These are phyloP conservation scores for Candida awuae DNA, from an alignment of 805 yeast genomes.

Conservation along the genomic window DNA sequence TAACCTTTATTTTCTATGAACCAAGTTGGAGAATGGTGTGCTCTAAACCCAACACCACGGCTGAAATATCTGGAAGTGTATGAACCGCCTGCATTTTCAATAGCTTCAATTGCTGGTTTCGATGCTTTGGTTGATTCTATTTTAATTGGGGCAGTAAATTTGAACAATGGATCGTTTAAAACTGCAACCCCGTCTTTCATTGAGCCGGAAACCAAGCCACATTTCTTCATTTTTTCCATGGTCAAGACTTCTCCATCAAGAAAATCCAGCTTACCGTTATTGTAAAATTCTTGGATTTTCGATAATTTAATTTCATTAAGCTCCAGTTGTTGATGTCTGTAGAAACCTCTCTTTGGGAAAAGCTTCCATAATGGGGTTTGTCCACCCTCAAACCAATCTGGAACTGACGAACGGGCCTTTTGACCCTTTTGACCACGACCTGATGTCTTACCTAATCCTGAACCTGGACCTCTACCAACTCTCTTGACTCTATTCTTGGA, in stretches of 20 bases:
- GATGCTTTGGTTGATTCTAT: constrained; percentile 84
- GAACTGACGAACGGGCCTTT: constrained; percentile 87
- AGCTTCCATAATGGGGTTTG: constrained; percentile 85
- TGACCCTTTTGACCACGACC: constrained; percentile 99
- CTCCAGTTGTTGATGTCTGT: constrained; percentile 48
- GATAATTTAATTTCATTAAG: constrained; percentile 56
- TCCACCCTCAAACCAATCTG: constrained; percentile 97
- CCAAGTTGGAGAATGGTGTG: constrained; percentile 68
- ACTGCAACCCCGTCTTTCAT: constrained; percentile 76
- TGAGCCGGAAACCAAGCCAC: constrained; percentile 65
- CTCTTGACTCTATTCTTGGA: constrained; percentile 58
- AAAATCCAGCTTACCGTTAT: constrained; percentile 49
- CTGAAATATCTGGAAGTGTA: constrained; percentile 68
- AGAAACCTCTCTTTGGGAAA: constrained; percentile 85
- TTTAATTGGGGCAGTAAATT: constrained; percentile 50
- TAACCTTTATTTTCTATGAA: constrained; percentile 65
- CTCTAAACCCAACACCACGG: constrained; percentile 54
- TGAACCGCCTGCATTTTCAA: constrained; percentile 66
- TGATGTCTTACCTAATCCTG: constrained; percentile 88
- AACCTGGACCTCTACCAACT: constrained; percentile 94
- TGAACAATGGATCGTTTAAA: constrained; percentile 53
- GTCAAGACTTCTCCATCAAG: constrained; percentile 54
- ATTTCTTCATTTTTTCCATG: constrained; percentile 67
- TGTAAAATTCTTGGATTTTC: constrained; percentile 63
- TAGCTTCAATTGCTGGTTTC: constrained; percentile 57